phyloP scores from a whole-genome alignment of 192 early-diverging fungal genomes.

The Spinellus fusiger region DNA sequence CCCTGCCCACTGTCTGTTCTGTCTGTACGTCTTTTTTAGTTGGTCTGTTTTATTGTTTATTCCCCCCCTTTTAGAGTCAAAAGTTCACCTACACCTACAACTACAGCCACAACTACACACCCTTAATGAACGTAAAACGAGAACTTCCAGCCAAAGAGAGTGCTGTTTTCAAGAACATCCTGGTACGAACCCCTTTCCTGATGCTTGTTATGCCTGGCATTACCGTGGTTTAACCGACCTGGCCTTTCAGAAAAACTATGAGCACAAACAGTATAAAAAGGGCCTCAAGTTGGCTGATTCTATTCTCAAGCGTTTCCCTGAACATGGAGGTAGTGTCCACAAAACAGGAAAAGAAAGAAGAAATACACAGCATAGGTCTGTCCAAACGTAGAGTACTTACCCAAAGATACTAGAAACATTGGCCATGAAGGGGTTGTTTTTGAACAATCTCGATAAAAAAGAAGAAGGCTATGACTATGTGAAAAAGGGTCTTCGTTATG shows the following conservation, averaged over 20 bases:
- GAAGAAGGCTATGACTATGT: conserved; percentile 86
- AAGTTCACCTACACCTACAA: background rate
- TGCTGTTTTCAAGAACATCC: conserved; percentile 62
- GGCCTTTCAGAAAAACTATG: conserved; percentile 78
- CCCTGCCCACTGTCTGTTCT: too few relatives aligned
- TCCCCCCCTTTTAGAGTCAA: background rate
- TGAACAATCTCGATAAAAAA: conserved; percentile 83
- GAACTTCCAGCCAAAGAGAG: conserved; percentile 70
- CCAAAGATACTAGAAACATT: conserved; percentile 63
- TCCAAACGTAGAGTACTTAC: background rate
- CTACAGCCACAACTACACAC: background rate
- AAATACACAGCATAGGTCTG: background rate
- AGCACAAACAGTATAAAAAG: conserved; percentile 92
- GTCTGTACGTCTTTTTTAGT: too few relatives aligned
- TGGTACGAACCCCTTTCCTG: conserved; percentile 41
- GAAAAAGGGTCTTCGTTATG: conserved; percentile 77
- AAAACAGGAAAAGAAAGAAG: background rate
- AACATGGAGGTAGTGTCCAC: conserved; percentile 75
- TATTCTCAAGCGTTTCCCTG: conserved; percentile 89
- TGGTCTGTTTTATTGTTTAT: background rate
- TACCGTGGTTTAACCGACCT: background rate
- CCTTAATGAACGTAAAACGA: conserved; percentile 30
- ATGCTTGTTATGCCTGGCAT: background rate
- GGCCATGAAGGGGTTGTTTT: conserved; percentile 92
- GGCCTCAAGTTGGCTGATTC: conserved; percentile 86